Conservation (phyloP, 2,329 filamentous ascomycete genomes). For the Alternaria longipes region DNA sequence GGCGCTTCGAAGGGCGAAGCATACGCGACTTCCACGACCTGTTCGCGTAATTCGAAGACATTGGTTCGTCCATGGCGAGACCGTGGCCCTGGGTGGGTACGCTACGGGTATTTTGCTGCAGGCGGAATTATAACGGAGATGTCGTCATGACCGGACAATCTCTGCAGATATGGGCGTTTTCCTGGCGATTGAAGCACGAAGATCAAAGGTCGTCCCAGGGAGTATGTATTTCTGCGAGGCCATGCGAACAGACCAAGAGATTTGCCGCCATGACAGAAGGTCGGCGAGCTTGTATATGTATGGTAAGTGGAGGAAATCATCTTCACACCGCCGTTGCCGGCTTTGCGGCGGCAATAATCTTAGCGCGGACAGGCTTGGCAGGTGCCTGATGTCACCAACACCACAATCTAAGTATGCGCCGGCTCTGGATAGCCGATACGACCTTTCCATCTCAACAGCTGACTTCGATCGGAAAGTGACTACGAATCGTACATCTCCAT, state of each 20-base stretch:
- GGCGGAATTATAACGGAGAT: conserved; percentile 27
- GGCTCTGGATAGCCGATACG: not conserved
- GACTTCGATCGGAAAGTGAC: not conserved
- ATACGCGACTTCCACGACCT: conserved; percentile 33
- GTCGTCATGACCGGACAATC: conserved; percentile 17
- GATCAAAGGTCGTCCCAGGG: not conserved
- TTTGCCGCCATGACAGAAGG: not conserved
- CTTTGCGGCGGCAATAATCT: conserved; percentile 1
- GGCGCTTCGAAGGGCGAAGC: conserved; percentile 5
- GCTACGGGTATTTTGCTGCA: conserved; percentile 27
- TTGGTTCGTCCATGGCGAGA: conserved; percentile 26
- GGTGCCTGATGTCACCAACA: not conserved
- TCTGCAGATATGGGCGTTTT: not conserved
- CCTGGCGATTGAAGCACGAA: not conserved
- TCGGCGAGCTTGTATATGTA: not conserved
- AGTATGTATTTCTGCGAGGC: not conserved
- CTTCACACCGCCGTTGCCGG: not conserved
- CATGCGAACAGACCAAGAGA: not conserved
- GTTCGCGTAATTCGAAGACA: conserved; percentile 22
- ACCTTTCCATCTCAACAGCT: not conserved
- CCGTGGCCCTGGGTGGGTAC: conserved; percentile 30
- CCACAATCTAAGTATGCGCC: too few species aligned
- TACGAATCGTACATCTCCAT: too few species aligned
- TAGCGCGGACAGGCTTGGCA: not conserved
- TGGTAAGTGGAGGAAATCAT: not conserved